phyloP scores from a whole-genome alignment of 106 monocot species.

The Dioscorea zingiberensis region DNA sequence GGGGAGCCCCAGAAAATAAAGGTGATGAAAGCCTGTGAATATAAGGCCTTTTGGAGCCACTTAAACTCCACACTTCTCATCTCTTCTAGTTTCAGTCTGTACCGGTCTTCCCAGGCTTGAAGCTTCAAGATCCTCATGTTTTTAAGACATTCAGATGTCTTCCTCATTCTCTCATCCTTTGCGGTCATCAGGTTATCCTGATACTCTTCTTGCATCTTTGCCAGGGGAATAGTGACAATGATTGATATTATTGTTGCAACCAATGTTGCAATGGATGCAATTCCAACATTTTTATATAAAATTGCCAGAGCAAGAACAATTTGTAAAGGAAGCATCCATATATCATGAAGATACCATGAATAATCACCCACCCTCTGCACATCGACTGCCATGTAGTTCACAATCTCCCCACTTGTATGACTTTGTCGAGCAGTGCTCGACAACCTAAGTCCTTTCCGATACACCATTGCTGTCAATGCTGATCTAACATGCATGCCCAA shows the following conservation, averaged over 20 bases:
- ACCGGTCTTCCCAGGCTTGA: constrained; percentile 95
- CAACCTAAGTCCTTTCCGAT: constrained; percentile 75
- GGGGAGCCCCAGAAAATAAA: constrained; percentile 98
- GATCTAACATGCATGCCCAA: constrained; percentile 97
- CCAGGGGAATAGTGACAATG: constrained; percentile 66
- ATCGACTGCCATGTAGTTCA: constrained; percentile 99
- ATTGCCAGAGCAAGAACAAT: constrained; percentile 81
- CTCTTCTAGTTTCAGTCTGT: constrained; percentile 65
- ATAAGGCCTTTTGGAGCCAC: constrained; percentile 74
- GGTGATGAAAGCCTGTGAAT: constrained; percentile 78
- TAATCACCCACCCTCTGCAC: constrained; percentile 91
- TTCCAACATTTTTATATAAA: constrained; percentile 80
- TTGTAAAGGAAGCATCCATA: constrained; percentile 95
- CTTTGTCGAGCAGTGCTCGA: constrained; percentile 77
- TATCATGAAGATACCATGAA: constrained; percentile 94
- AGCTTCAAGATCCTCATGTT: constrained; percentile 98
- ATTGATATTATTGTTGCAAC: constrained; percentile 79
- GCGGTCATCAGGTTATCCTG: constrained; percentile 86
- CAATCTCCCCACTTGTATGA: constrained; percentile 94
- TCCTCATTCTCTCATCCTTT: constrained; percentile 98
- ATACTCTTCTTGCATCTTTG: constrained; percentile 87
- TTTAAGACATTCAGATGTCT: constrained; percentile 86
- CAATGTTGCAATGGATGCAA: constrained; percentile 69
- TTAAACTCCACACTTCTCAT: constrained; percentile 77
- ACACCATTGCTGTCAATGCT: constrained; percentile 92